Evolutionary conservation across 2,329 filamentous ascomycete species (phyloP).

Genomic region (Fusarium sp.): DNA sequence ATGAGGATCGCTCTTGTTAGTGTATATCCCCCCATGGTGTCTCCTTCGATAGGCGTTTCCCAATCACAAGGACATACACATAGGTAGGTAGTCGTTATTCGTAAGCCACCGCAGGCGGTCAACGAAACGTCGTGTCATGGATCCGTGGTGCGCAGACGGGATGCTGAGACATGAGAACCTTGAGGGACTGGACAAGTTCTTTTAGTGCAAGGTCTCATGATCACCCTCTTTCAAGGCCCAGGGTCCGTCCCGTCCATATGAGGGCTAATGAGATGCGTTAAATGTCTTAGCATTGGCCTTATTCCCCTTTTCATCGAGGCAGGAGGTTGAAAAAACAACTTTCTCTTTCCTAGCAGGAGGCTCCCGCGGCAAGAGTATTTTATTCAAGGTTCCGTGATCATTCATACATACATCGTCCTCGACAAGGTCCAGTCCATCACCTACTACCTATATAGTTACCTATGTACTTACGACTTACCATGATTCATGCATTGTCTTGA

Average conservation of each 20-base stretch:
- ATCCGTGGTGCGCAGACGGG: constrained; percentile 14
- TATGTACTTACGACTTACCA: not conserved
- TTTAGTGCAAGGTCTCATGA: constrained; percentile 21
- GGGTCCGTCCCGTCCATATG: no score
- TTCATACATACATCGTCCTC: not conserved
- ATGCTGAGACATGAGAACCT: constrained; percentile 40
- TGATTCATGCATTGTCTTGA: not conserved
- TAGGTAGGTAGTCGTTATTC: constrained; percentile 17
- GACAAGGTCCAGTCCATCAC: no score
- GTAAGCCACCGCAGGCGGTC: constrained; percentile 28
- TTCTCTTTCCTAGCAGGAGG: constrained; percentile 10
- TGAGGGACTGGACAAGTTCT: constrained; percentile 42
- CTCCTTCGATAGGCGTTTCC: constrained; percentile 9
- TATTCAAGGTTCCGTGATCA: constrained; percentile 8
- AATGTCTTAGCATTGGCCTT: not conserved
- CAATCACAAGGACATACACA: constrained; percentile 1
- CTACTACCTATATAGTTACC: no score
- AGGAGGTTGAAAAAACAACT: constrained; percentile 4
- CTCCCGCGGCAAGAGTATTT: not conserved
- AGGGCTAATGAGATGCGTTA: not conserved
- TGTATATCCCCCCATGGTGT: constrained; percentile 1
- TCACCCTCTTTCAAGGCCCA: constrained; percentile 8
- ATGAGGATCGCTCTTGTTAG: constrained; percentile 6
- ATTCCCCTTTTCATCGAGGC: not conserved
- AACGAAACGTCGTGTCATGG: constrained; percentile 14